phyloP scores from a whole-genome alignment of 2,329 filamentous ascomycete genomes.

The Rhexocercosporidium sp. region DNA sequence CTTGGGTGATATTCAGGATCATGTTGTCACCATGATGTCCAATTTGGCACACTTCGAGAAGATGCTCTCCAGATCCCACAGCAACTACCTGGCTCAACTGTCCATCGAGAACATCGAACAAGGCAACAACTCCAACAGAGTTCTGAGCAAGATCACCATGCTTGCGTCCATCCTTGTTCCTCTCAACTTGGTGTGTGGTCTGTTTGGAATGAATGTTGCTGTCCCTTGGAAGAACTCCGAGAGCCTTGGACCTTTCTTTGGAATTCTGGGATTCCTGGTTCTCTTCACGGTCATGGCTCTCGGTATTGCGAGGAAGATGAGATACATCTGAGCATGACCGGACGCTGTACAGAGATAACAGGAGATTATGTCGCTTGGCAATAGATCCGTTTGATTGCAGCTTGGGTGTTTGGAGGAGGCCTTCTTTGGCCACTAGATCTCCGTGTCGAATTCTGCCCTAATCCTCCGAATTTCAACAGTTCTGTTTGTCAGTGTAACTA shows the following conservation, averaged over 20 bases:
- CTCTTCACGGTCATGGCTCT: constrained; percentile 49
- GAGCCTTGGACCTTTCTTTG: constrained; percentile 62
- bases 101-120: constrained; percentile 90
- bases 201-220: constrained; percentile 77
- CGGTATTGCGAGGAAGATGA: constrained; percentile 34
- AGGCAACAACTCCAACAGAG: constrained; percentile 85
- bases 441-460: background rate
- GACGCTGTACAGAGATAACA: background rate
- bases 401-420: background rate
- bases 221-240: constrained; percentile 65
- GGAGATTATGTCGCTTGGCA: background rate
- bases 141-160: constrained; percentile 93
- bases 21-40: constrained; percentile 99
- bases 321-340: constrained; percentile 38
- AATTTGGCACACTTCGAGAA: constrained; percentile 97
- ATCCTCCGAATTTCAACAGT: background rate
- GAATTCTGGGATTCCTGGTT: constrained; percentile 62
- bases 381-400: background rate
- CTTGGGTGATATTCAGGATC: constrained; percentile 96
- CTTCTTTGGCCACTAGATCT: background rate
- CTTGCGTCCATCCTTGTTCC: constrained; percentile 95
- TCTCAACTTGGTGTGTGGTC: constrained; percentile 81
- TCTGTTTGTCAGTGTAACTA: background rate
- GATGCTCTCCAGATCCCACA: constrained; percentile 91
- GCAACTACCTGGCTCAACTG: constrained; percentile 94